A percentile compares a stretch with the other conserved stretches of the same genome.
phyloP scores from a whole-genome alignment of 495 filamentous ascomycete species.

The Parachaetomium inaequale region DNA sequence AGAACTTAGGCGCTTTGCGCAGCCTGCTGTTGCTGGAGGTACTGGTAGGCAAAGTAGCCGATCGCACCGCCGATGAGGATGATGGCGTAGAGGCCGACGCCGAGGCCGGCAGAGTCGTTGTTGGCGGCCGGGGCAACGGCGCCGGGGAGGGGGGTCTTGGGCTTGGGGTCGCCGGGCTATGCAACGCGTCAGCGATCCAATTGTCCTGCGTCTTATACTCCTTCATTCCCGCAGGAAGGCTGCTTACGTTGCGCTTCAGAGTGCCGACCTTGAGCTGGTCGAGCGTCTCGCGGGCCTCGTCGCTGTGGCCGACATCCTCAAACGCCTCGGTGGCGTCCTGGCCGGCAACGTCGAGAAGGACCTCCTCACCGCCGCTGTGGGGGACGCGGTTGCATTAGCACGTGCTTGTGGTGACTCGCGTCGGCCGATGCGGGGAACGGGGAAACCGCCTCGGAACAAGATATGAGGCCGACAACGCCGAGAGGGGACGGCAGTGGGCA shows the following conservation, averaged over 20 bases:
- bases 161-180: conserved; percentile 81
- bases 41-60: conserved; percentile 85
- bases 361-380: conserved; percentile 92
- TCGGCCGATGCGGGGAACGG: conserved; percentile 5
- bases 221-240: neutral
- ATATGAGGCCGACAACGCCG: neutral
- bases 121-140: conserved; percentile 48
- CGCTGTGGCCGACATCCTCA: conserved; percentile 98
- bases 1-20: conserved; percentile 32
- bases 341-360: conserved; percentile 91
- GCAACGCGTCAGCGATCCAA: neutral
- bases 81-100: conserved; percentile 78
- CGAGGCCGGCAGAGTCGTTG: conserved; percentile 55
- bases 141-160: conserved; percentile 51
- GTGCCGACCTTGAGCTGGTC: conserved; percentile 71
- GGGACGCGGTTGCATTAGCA: conserved; percentile 17
- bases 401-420: neutral
- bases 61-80: conserved; percentile 70
- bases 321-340: conserved; percentile 98
- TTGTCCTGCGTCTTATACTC: neutral
- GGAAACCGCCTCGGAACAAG: neutral
- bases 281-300: conserved; percentile 95
- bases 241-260: conserved; percentile 77
- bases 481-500: conserved; percentile 28
- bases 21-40: conserved; percentile 63